phyloP scores from a whole-genome alignment of 257 asterid genomes.

The Dorcoceras hygrometricum region DNA sequence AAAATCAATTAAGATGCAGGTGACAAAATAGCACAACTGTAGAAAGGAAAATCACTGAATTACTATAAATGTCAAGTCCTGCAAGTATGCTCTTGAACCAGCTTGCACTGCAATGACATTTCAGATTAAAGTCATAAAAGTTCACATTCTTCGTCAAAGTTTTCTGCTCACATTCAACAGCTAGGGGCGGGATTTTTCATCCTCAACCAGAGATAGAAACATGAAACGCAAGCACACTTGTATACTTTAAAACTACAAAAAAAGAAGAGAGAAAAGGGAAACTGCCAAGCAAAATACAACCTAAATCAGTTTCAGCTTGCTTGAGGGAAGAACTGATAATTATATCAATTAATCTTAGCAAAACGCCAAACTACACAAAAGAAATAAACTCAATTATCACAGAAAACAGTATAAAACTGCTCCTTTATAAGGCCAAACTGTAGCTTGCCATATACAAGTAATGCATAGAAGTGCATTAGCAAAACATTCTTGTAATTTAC shows the following conservation, averaged over 20 bases:
- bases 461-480: no score
- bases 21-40: slow-evolving; percentile 32
- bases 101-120: slow-evolving; percentile 65
- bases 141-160: slow-evolving; percentile 6
- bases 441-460: no score
- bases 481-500: no score
- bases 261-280: not conserved
- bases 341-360: no score
- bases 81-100: slow-evolving; percentile 48
- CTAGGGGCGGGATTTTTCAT: slow-evolving; percentile 1
- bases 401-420: not conserved
- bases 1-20: slow-evolving; percentile 35
- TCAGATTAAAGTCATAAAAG: slow-evolving; percentile 37
- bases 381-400: not conserved
- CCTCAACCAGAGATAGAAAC: not conserved
- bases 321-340: not conserved
- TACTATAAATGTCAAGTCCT: slow-evolving; percentile 36
- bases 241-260: no score
- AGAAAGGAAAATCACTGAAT: slow-evolving; percentile 38
- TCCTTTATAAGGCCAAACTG: no score
- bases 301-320: slow-evolving; percentile 10
- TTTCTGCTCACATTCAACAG: slow-evolving; percentile 5
- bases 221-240: slow-evolving; percentile 7
- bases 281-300: not conserved
- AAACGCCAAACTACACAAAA: no score